Conservation (phyloP, 176 grass and related monocot species). For the Aechmea fasciata region DNA sequence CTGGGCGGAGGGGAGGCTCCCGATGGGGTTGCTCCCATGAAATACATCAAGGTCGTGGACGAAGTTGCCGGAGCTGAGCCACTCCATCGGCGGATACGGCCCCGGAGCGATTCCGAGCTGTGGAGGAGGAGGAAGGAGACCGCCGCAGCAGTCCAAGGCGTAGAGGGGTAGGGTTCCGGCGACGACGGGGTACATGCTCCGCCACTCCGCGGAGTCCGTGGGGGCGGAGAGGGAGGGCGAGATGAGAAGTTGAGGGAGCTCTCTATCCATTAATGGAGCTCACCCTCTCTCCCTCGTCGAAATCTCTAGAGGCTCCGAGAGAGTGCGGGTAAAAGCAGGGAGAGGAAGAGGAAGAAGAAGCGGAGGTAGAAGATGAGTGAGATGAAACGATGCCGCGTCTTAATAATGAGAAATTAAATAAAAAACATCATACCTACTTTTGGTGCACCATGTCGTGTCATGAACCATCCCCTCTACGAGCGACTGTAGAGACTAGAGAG, state of each 20-base stretch:
- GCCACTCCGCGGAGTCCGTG: background rate
- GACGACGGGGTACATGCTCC: no score
- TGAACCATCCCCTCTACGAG: no score
- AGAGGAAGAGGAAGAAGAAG: background rate
- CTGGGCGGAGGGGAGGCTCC: background rate
- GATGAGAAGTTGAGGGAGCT: background rate
- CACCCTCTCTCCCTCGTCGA: background rate
- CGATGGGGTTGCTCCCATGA: background rate
- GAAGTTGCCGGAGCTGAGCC: background rate
- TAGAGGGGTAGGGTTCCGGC: background rate
- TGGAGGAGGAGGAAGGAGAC: background rate
- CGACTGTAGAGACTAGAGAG: no score
- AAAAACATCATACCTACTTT: no score
- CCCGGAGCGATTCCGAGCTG: background rate
- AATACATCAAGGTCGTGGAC: background rate
- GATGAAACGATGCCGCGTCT: background rate
- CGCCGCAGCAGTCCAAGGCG: background rate
- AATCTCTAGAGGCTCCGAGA: background rate
- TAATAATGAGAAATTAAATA: background rate
- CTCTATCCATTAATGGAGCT: slow-evolving; percentile 2
- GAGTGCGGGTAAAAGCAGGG: background rate
- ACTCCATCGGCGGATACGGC: background rate
- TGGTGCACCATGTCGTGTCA: no score
- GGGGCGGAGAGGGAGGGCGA: background rate
- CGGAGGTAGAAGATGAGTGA: background rate